Evolutionary conservation across 2,329 filamentous ascomycete genomes (phyloP).

Genomic region (Pyricularia sp.): DNA sequence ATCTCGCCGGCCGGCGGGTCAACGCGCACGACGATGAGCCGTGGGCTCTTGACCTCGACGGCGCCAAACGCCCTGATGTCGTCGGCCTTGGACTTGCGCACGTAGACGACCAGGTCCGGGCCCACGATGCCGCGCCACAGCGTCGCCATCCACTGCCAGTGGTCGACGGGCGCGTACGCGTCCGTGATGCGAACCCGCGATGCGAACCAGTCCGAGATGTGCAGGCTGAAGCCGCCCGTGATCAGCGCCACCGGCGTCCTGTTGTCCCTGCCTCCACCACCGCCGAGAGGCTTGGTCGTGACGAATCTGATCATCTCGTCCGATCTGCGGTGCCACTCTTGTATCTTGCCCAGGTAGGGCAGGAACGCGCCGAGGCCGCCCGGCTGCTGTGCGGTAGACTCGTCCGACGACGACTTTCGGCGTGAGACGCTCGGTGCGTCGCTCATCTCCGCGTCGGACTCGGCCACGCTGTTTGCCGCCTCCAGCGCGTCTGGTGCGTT

Average conservation of each 20-base stretch:
- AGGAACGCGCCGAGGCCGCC: constrained; percentile 28
- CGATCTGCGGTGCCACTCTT: constrained; percentile 63
- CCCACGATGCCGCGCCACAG: constrained; percentile 80
- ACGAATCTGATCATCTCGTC: constrained; percentile 50
- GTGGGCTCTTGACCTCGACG: constrained; percentile 45
- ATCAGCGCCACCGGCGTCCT: constrained; percentile 56
- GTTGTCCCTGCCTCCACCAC: background rate
- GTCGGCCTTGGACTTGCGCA: constrained; percentile 23
- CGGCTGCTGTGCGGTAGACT: constrained; percentile 6
- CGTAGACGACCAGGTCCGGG: constrained; percentile 65
- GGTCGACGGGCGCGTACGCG: constrained; percentile 67
- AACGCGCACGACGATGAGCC: constrained; percentile 42
- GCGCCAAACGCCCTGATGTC: constrained; percentile 18
- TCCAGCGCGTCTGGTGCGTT: background rate
- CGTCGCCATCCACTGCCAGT: constrained; percentile 96
- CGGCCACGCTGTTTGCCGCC: background rate
- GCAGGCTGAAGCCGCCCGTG: constrained; percentile 66
- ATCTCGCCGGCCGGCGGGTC: constrained; percentile 5
- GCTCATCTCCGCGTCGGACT: background rate
- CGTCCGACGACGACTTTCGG: background rate
- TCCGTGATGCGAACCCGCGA: constrained; percentile 62
- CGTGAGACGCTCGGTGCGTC: background rate
- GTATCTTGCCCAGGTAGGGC: constrained; percentile 55
- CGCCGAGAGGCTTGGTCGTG: constrained; percentile 14
- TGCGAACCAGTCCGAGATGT: constrained; percentile 63